Evolutionary conservation across 2,329 filamentous ascomycete genomes (phyloP), one percentile per base, ranked within the genome.

Genomic region (Clarireedia hainanense): DNA sequence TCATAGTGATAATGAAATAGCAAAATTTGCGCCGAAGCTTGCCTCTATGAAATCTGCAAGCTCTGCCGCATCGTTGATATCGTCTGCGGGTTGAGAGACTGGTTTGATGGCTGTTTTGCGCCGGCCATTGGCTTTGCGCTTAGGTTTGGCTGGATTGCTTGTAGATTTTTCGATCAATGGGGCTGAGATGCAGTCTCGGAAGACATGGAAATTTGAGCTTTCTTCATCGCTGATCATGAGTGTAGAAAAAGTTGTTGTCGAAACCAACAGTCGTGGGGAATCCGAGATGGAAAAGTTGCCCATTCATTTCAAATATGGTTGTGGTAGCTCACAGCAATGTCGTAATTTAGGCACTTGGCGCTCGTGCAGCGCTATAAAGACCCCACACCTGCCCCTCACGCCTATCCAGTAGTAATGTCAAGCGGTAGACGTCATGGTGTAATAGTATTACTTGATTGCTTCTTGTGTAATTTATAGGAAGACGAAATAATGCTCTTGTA

Each of bases 111-210:
- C 61, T 23, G 52, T 61, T 40, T 63, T 64, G 20, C 62, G 58
- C 14, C 53, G 57, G 20, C n/a, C 23, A 34, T 51, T 58, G 20
- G 58, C 74, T 76, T 57, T 77, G 75, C 59, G 77, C 26, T 54
- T 78, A 26, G 55, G 57, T 58, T 74, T 75, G 24, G 69, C 59
- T 26, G 73, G 65, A 9, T 71, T 69, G 10, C 57, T 67, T 4
- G 78, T 71, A 12, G 84, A 78, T 58, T 78, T 81, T 50, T 82
- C 80, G 52, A 92, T 80, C 12, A 94, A 75, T 0, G 82, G 77
- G 15, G 81, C 80, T 7, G 88, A 87, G 58, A 94, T 74, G 66
- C 81, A 88, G 65, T 94, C 89, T 53, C 86, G 78, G 70, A 94
- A 91, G 47, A 83, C 74, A 52, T 83, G 79, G 68, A 82, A 86